Evolutionary conservation across 352 stramenopile species (phyloP).

Genomic region (Phytophthora idaei): DNA sequence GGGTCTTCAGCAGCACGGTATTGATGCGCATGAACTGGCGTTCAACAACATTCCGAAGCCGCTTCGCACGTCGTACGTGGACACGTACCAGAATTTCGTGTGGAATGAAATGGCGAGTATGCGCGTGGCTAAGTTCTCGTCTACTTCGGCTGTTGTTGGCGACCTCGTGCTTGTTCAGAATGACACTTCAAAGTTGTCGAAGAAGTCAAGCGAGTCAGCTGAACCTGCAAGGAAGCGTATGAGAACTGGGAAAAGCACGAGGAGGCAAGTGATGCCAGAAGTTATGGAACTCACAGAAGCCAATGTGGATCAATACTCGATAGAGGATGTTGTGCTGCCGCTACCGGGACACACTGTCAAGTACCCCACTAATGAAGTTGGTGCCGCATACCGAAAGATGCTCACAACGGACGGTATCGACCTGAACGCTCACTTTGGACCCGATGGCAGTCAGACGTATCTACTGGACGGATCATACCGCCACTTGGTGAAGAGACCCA

Average conservation of each 20-base stretch:
- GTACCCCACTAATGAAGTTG: constrained; percentile 83
- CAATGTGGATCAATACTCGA: constrained; percentile 86
- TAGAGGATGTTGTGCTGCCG: constrained; percentile 95
- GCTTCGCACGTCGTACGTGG: constrained; percentile 71
- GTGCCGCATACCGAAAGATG: constrained; percentile 55
- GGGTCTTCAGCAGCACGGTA: constrained; percentile 71
- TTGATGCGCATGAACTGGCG: constrained; percentile 74
- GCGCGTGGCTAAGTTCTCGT: constrained; percentile 75
- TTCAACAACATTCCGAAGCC: constrained; percentile 68
- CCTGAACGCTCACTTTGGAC: constrained; percentile 52
- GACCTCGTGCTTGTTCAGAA: constrained; percentile 85
- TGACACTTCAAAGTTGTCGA: constrained; percentile 16
- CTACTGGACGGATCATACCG: constrained; percentile 89
- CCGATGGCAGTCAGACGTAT: constrained; percentile 65
- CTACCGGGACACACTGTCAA: constrained; percentile 90
- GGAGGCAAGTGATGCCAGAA: constrained; percentile 18
- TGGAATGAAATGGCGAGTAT: constrained; percentile 96
- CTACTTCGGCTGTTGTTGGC: constrained; percentile 70
- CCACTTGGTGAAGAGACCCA: constrained; percentile 90
- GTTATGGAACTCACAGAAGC: constrained; percentile 81
- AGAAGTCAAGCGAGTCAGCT: constrained; percentile 14
- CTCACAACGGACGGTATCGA: constrained; percentile 65
- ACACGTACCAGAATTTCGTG: constrained; percentile 93
- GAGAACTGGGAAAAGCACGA: constrained; percentile 31
- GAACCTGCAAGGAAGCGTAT: constrained; percentile 44